Conservation (phyloP, 1,284 basidiomycete species). For the Trametes versicolor region DNA sequence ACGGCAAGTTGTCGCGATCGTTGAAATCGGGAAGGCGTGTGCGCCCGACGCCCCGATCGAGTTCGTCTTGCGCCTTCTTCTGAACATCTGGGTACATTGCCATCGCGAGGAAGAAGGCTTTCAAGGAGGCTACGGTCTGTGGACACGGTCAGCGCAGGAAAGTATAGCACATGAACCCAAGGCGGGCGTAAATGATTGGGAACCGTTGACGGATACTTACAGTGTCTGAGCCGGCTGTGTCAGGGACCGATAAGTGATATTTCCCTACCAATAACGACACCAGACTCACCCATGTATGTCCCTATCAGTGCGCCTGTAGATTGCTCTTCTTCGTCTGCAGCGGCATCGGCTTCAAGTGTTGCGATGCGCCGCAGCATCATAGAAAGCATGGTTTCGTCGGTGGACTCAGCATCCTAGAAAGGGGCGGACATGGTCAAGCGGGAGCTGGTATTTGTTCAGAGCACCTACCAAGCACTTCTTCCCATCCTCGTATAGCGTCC, state of each 20-base stretch:
- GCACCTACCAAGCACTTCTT: too few relatives aligned
- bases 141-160: background rate
- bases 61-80: constrained; percentile 42
- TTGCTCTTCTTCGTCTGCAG: background rate
- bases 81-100: constrained; percentile 42
- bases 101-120: constrained; percentile 43
- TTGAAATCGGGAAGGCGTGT: constrained; percentile 42
- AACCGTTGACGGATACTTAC: background rate
- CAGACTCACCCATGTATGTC: background rate
- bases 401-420: background rate
- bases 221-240: constrained; percentile 5
- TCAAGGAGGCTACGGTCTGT: constrained; percentile 22
- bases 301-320: background rate
- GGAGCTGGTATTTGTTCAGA: too few relatives aligned
- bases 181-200: too few relatives aligned
- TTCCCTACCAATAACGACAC: too few relatives aligned
- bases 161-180: background rate
- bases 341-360: background rate
- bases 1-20: constrained; percentile 42
- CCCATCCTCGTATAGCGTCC: constrained; percentile 5
- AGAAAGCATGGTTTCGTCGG: background rate
- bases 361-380: background rate
- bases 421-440: too few relatives aligned
- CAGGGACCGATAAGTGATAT: too few relatives aligned
- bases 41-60: constrained; percentile 42